phyloP scores from a whole-genome alignment of 2,329 filamentous ascomycete species.

The Bipolaris bicolor region DNA sequence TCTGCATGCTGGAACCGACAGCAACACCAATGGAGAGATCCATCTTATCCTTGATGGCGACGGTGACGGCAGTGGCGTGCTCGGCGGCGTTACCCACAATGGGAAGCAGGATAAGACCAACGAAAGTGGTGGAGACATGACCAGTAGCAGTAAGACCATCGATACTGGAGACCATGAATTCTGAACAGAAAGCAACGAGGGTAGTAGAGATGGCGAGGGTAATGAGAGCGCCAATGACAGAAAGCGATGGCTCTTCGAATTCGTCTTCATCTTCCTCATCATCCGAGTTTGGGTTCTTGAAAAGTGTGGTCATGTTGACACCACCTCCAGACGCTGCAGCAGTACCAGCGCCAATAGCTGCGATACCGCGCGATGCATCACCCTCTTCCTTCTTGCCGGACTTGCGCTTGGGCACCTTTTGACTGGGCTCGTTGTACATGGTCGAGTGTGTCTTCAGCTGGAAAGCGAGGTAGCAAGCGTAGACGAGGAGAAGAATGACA shows the following conservation, averaged over 20 bases:
- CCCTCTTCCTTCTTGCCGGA: conserved; percentile 57
- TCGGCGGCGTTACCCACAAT: conserved; percentile 72
- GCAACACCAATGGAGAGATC: conserved; percentile 70
- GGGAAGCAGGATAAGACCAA: conserved; percentile 67
- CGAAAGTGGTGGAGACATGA: conserved; percentile 63
- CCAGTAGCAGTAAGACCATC: conserved; percentile 58
- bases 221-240: conserved; percentile 72
- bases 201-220: conserved; percentile 76
- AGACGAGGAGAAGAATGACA: conserved; percentile 83
- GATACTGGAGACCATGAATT: conserved; percentile 68
- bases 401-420: conserved; percentile 72
- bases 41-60: conserved; percentile 71
- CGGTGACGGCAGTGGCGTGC: conserved; percentile 68
- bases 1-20: conserved; percentile 70
- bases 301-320: conserved; percentile 56
- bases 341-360: conserved; percentile 60
- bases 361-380: conserved; percentile 57
- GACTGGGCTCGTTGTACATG: conserved; percentile 80
- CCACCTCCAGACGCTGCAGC: conserved; percentile 58
- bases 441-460: conserved; percentile 83
- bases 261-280: conserved; percentile 68
- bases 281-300: conserved; percentile 44
- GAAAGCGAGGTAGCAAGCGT: conserved; percentile 84
- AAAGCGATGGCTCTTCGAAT: conserved; percentile 76
- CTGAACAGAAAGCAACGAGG: conserved; percentile 77